Evolutionary conservation across 441 rosid genomes (phyloP), one percentile per base, ranked within the genome.

Genomic region (Manihot esculenta): DNA sequence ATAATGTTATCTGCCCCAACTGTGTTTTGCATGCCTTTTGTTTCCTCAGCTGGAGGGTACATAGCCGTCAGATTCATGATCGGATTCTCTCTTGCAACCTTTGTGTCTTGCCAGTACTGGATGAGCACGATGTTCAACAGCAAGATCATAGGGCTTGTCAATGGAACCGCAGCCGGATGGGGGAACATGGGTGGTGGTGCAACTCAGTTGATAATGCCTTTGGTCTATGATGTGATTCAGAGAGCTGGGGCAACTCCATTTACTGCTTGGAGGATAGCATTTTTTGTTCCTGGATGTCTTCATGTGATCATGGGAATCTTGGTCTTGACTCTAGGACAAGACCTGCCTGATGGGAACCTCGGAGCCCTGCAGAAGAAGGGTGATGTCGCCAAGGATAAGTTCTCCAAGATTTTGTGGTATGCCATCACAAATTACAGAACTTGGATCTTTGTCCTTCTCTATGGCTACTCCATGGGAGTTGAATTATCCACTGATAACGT

Each of bases 91-190:
- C 90, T 92, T 0, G 94, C 96, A 1, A 88, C 96, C 0, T 92
- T 92, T 26, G 96, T 92, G 60, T 92, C 97, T 3, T 92, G 96
- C 72, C 97, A 92, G 60, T 92, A 85, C 54, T 90, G 97, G 97
- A 92, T 92, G 97, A 92, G 96, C 77, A 90, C 97, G 4, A 92
- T 92, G 97, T 92, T 92, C 62, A 92, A 92, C 27, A 78, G 91
- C 66, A 87, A 90, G 83, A 92, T 92, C 55, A 86, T 88, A 1
- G 96, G 97, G 17, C 81, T 87, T 3, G 96, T 83, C 35, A 92
- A 92, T 14, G 96, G 97, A 33, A 92, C 96, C 0, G 94, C 97
- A 0, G 97, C 93, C 0, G 96, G 96, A 1, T 92, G 97, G 97
- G 96, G 97, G 0, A 92, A 90, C 66, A 88, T 90, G 96, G 97